phyloP scores from a whole-genome alignment of 163 green algal species.

The Coccomyxa subellipsoidea region DNA sequence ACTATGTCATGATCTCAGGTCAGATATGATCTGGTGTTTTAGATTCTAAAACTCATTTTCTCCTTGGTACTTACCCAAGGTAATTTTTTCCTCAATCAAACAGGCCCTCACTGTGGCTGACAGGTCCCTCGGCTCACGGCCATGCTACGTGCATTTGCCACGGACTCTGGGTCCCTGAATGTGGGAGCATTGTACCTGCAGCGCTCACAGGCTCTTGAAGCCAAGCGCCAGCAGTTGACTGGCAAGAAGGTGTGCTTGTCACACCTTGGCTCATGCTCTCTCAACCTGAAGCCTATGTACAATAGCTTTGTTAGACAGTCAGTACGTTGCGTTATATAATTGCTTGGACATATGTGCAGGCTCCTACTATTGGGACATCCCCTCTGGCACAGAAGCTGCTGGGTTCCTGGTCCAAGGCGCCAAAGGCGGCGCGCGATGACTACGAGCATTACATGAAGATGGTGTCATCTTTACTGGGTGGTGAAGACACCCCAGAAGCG shows the following conservation, averaged over 20 bases:
- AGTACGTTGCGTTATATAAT: too few species aligned
- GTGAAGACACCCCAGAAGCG: constrained; percentile 45
- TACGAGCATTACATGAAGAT: constrained; percentile 51
- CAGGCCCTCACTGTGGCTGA: not conserved
- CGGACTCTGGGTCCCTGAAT: constrained; percentile 9
- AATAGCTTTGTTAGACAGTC: too few species aligned
- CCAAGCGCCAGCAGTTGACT: not conserved
- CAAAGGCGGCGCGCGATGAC: constrained; percentile 43
- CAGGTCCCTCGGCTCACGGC: constrained; percentile 48
- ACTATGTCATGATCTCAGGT: too few species aligned
- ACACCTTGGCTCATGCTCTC: too few species aligned
- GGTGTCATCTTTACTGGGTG: constrained; percentile 41
- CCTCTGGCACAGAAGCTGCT: constrained; percentile 24
- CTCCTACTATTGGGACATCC: constrained; percentile 15
- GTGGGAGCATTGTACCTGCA: constrained; percentile 24
- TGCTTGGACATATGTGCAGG: too few species aligned
- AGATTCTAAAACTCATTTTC: too few species aligned
- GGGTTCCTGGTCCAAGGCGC: constrained; percentile 35
- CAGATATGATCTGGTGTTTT: too few species aligned
- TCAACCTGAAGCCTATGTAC: too few species aligned
- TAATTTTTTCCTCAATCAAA: too few species aligned
- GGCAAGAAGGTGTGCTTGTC: not conserved
- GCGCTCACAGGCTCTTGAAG: constrained; percentile 4
- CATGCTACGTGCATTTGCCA: constrained; percentile 50
- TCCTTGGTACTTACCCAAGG: too few species aligned